Base-by-base conservation (phyloP, 805 yeast species). In the Cyberlindnera maritima region DNA sequence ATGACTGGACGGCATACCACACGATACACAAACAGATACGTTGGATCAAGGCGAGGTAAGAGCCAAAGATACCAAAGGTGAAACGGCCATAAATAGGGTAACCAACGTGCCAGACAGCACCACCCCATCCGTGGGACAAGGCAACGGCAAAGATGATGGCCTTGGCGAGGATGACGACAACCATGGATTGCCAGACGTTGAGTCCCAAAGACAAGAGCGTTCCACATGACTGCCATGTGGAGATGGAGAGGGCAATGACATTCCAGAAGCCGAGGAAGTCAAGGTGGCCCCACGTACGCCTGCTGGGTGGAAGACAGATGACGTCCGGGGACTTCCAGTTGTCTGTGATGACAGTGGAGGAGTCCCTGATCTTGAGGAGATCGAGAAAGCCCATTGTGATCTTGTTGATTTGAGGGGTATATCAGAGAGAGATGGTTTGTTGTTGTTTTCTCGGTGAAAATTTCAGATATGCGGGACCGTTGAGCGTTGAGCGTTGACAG, bases 21-120 rank as follows among this genome's bases (percentile, higher is more conserved):
- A 77, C 72, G 31, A 71, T 64, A 17, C 75, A 69, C 36, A 77
- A 60, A 25, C 74, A 64, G 34, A 70, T 66, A 57, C 82, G 63
- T 47, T 71, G 69, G 11, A 67, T 47, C 29, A 78, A 63, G n/a
- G 74, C 76, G 23, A 76, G 45, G 37, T 59, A 65, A 5, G 75
- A 67, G 3, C 80, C 79, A 48, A 66, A 59, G 32, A 74, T 63
- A 10, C 83, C 82, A 62, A 72, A 77, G 0, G 72, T 61, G 39
- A 69, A 66, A 41, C 81, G 60, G 20, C 69, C 63, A 43, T 66
- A 65, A 11, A 77, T 66, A 3, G 81, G 70, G 52, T 67, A 77
- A 1, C 81, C 80, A 36, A 77, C 65, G 56, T 75, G 80, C 59
- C 70, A 77, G 19, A 67, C 65, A 8, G 73, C 68, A 29, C 82